These are phyloP conservation scores for Centella asiatica DNA, from an alignment of 129 eudicot genomes.

Conservation along the genomic window DNA sequence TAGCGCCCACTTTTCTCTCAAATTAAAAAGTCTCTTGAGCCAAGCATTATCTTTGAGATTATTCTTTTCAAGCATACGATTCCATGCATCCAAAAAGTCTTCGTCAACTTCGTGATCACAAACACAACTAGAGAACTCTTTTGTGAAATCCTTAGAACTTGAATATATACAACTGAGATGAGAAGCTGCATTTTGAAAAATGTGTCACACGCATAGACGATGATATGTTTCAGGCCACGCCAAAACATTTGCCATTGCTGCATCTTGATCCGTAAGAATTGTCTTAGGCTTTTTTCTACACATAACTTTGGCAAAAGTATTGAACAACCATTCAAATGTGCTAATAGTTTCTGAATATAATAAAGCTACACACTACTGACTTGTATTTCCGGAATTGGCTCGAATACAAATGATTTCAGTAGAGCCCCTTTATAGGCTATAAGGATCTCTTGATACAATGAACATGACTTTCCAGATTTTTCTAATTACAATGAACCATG, in stretches of 20 bases:
- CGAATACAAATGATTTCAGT: no score
- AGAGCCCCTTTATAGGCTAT: no score
- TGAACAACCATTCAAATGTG: constrained; percentile 34
- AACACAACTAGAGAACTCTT: neutral
- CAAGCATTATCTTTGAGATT: neutral
- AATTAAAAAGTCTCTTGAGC: neutral
- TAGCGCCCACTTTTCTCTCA: constrained; percentile 5
- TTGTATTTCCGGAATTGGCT: no score
- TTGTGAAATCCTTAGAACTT: neutral
- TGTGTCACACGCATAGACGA: no score
- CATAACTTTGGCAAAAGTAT: constrained; percentile 21
- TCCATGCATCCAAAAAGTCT: neutral
- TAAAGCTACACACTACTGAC: constrained; percentile 26
- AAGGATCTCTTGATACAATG: no score
- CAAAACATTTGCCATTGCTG: no score
- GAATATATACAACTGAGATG: neutral
- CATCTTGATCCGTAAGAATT: no score
- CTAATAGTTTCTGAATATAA: constrained; percentile 29
- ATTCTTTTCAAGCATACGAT: neutral
- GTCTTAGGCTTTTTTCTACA: no score
- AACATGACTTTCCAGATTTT: no score
- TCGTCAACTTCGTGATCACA: neutral
- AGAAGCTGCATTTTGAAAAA: neutral
- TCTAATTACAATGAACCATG: no score
- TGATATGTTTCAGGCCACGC: no score